Evolutionary conservation across 345 rosid genomes (phyloP), one percentile per base, ranked within the genome.

Genomic region (Barbarea vulgaris): DNA sequence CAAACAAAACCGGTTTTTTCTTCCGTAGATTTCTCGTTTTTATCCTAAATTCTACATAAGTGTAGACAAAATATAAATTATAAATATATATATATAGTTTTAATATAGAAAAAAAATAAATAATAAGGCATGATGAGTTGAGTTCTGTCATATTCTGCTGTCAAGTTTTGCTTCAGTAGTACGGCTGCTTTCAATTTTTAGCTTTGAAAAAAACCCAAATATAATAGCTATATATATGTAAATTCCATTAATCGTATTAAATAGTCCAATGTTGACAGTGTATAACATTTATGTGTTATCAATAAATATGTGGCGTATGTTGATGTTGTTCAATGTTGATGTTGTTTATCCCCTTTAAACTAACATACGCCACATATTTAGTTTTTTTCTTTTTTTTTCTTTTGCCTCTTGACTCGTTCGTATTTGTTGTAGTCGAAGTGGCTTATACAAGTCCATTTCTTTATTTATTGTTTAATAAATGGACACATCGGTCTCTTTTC

Each of bases 141-240:
- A 53, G 76, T 51, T 15, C 18, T 64, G 58, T 65, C 72, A 7
- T 44, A 28, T 55, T 66, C 30, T 1, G 72, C 65, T 66, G 78
- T 57, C 72, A 34, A 56, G 46, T 47, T 56, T n/a, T 66, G 48
- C 14, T 65, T 74, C 21, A 44, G 65, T 63, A 27, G 41, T 63
- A 37, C 53, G 63, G 31, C 58, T 41, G 42, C 54, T 51, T 62
- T 39, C 42, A 72, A 9, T 13, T 64, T 27, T 28, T 28, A 55
- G 37, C 21, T 55, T 28, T 7, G 18, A 8, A 28, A 30, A 15
- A 52, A 14, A 25, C 25, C 14, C 6, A 13, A 25, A 17, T 41
- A 28, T 27, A 28, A 28, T 7, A 51, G 46, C 15, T 11, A 61
- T 4, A 39, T 4, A 39, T 22, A 37, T 56, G 4, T 30, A 56